Evolutionary conservation across 225 moss, liverwort and hornwort species (phyloP).

Genomic region (Lunularia cruciata): DNA sequence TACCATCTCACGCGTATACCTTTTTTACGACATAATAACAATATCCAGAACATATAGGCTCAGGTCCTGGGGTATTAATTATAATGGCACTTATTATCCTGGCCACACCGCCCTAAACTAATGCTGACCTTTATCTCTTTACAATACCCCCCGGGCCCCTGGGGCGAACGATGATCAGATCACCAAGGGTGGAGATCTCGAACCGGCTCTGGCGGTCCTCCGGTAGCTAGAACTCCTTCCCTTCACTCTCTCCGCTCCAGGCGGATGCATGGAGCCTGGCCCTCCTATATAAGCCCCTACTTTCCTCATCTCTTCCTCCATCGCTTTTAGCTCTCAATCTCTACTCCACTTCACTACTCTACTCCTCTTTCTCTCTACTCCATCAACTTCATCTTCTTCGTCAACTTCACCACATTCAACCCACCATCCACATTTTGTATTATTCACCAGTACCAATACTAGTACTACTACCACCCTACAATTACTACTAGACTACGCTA

Average conservation of each 20-base stretch:
- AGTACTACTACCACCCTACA: neutral
- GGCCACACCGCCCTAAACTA: neutral
- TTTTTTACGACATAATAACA: neutral
- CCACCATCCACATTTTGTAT: too few relatives aligned
- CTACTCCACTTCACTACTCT: neutral
- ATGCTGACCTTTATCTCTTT: neutral
- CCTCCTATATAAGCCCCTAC: neutral
- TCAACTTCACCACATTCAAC: too few relatives aligned
- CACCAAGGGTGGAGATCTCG: constrained; percentile 2
- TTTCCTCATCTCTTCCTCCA: neutral
- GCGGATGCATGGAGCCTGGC: neutral
- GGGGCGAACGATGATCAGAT: neutral
- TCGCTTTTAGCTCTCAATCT: neutral
- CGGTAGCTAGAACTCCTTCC: too few relatives aligned
- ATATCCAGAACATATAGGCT: constrained; percentile 2
- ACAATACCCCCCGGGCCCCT: neutral
- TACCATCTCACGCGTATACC: constrained; percentile 2
- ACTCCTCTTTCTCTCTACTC: too few relatives aligned
- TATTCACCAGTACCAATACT: neutral
- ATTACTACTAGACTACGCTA: too few relatives aligned
- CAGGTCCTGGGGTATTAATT: neutral
- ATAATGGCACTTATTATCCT: too few relatives aligned
- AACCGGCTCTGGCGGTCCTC: neutral
- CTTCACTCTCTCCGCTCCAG: neutral
- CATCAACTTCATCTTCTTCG: too few relatives aligned